Conservation (phyloP, 1,284 basidiomycete genomes). For the Moniliella sp. region DNA sequence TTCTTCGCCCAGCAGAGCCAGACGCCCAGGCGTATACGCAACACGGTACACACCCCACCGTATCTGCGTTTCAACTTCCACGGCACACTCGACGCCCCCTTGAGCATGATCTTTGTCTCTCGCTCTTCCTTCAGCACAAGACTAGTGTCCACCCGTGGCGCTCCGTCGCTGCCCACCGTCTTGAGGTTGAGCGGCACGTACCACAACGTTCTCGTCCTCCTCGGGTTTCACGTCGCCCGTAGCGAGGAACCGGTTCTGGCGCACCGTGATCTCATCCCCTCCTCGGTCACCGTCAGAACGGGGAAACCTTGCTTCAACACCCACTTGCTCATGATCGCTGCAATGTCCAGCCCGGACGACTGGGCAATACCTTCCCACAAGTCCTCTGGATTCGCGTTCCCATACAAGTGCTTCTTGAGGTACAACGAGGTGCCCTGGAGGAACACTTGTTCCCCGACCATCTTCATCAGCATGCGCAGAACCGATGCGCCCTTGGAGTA, state of each 20-base stretch:
- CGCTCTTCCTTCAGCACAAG: slow-evolving; percentile 48
- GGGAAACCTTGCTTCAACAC: slow-evolving; percentile 56
- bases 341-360: slow-evolving; percentile 56
- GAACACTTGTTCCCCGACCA: slow-evolving; percentile 58
- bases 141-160: slow-evolving; percentile 44
- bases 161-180: slow-evolving; percentile 44
- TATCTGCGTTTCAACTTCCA: slow-evolving; percentile 73
- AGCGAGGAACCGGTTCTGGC: slow-evolving; percentile 79
- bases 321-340: slow-evolving; percentile 75
- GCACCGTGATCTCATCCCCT: slow-evolving; percentile 36
- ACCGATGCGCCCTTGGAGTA: slow-evolving; percentile 43
- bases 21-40: slow-evolving; percentile 58
- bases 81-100: slow-evolving; percentile 42
- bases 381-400: slow-evolving; percentile 64
- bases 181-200: slow-evolving; percentile 58
- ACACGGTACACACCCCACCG: slow-evolving; percentile 77
- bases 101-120: slow-evolving; percentile 47
- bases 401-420: slow-evolving; percentile 62
- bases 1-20: slow-evolving; percentile 56
- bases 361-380: slow-evolving; percentile 70
- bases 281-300: slow-evolving; percentile 63
- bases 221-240: slow-evolving; percentile 48
- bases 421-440: slow-evolving; percentile 48
- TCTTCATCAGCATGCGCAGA: slow-evolving; percentile 64
- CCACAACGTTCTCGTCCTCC: slow-evolving; percentile 82